Base-by-base conservation (phyloP, 2,329 filamentous ascomycete genomes). In the Penicillium sp. region DNA sequence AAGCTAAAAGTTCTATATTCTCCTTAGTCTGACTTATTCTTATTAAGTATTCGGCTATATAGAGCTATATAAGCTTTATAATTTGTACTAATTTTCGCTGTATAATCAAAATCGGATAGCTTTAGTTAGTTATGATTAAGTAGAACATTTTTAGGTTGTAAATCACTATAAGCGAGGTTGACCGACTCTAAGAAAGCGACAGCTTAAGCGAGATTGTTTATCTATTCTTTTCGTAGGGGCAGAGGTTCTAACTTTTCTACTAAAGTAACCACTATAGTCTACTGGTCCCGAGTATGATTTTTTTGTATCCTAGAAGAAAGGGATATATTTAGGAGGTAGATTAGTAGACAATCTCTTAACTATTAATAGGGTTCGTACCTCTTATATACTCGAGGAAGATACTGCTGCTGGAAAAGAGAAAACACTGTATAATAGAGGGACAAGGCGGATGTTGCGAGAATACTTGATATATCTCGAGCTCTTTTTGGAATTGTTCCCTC, bases 101-200 rank as follows among this genome's bases (percentile, higher is more conserved):
- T 68, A 58, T 49, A 67, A 54, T 71, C 67, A 58, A 73, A 70
- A 54, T 71, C 68, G 0, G 64, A 66, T 2, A 72, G 48, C 31
- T 71, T 72, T 10, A 72, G 25, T 44, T 33, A 55, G 50, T 72
- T 38, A 21, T 67, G 57, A 64, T 71, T 65, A 58, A 71, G 60
- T 2, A 72, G 51, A 11, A 71, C 59, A 65, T 72, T 72, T 34
- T 71, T 62, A 19, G 72, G 66, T 55, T 67, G 64, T 51, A 75
- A 51, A 21, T 73, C 68, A 40, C 68, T 66, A 60, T 75, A 64
- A 1, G 68, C 66, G 43, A 73, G 69, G 21, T 68, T 64, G n/a
- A 72, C 62, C 0, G 68, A 70, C 62, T 71, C 70, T 0, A 73
- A 51, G 47, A 72, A 72, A 58, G 69, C 67, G 46, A 70, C 63